Evolutionary conservation across 352 stramenopile species (phyloP), one percentile per base, ranked within the genome.

Genomic region (Globisporangium ultimum): DNA sequence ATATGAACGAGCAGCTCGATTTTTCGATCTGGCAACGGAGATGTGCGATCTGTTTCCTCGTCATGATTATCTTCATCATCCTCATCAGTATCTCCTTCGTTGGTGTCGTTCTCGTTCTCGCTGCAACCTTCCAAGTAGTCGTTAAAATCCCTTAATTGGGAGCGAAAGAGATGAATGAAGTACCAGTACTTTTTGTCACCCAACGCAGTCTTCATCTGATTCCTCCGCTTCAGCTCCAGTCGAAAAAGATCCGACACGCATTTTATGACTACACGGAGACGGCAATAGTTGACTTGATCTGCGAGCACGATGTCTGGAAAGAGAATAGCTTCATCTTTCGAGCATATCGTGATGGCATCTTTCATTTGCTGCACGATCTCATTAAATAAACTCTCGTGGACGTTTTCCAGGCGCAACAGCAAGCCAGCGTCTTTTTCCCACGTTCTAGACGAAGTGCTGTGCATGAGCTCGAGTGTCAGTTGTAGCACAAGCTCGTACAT

Each of bases 401-500:
- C 40, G 12, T 73, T 71, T 53, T 84, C 66, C 24, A 85, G 69
- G 3, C 73, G 68, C 32, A 87, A 62, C n/a, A 87, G 48, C 20
- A 82, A 57, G 7, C 67, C 70, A 24, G 81, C 71, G 32, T 86
- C 71, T 47, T 68, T 70, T 24, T 87, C 77, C 77, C 79, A 84
- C 20, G 28, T 58, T n/a, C 65, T 66, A 1, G 54, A 46, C 1
- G 42, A 50, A 48, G 64, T 68, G 53, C 77, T 61, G 10, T 71
- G 67, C 42, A 85, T 61, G 8, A 89, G 63, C 3, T 71, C 61
- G 38, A 75, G 58, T 21, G 72, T 68, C 10, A 86, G 48, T 36
- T 83, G 72, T 8, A 81, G 46, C 3, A 86, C 21, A 10, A 86
- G 66, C 28, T 80, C 61, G 34, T 73, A 72, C 58, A 74, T 68